These are phyloP conservation scores for Populus trichocarpa DNA, from an alignment of 441 rosid genomes.

Conservation along the genomic window DNA sequence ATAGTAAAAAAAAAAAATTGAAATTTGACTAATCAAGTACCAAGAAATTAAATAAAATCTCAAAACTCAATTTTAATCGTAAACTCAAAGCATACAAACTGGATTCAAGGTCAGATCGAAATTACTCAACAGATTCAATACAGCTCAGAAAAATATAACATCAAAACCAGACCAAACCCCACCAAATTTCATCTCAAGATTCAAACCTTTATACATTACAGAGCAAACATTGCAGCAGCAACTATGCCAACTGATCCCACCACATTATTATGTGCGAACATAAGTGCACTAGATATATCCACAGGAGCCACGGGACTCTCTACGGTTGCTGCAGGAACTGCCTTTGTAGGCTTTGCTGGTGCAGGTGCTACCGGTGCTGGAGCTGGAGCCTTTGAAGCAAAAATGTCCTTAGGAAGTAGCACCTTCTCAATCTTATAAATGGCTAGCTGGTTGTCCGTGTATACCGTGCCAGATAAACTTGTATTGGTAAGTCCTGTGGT, in stretches of 20 bases:
- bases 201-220: neutral
- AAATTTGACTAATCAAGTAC: too few species aligned
- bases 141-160: neutral
- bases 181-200: neutral
- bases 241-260: neutral
- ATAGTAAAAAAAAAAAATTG: too few species aligned
- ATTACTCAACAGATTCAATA: neutral
- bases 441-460: neutral
- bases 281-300: neutral
- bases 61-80: neutral
- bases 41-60: neutral
- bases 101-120: neutral
- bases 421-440: neutral
- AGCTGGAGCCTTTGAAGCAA: neutral
- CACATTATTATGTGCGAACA: neutral
- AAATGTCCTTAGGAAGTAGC: neutral
- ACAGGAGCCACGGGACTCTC: neutral
- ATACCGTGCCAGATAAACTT: neutral
- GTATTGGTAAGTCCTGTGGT: neutral
- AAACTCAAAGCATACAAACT: neutral
- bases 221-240: neutral
- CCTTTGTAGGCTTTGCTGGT: conserved; percentile 7
- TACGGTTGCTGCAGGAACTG: neutral
- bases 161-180: neutral
- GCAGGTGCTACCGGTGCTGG: conserved; percentile 21